phyloP scores from a whole-genome alignment of 2,329 filamentous ascomycete species.

The Neofusicoccum sp. region DNA sequence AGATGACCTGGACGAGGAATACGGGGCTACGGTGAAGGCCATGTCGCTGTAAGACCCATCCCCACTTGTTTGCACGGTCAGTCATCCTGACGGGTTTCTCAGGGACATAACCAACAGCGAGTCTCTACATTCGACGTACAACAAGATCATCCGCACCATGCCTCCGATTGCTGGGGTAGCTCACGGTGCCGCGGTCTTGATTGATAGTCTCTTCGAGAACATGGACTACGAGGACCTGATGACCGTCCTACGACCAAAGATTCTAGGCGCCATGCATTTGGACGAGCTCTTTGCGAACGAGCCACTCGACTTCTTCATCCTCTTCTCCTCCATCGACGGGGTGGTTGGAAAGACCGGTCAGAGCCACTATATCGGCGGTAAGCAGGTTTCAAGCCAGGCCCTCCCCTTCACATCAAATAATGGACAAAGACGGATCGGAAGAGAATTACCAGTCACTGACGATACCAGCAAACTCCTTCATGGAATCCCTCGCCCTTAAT shows the following conservation, averaged over 20 bases:
- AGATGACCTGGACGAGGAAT: conserved; percentile 20
- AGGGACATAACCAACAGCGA: conserved; percentile 21
- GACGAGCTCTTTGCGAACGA: conserved; percentile 24
- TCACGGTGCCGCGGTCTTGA: conserved; percentile 29
- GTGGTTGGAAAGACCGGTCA: conserved; percentile 28
- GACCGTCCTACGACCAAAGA: conserved; percentile 26
- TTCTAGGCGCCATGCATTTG: conserved; percentile 25
- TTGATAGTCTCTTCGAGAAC: conserved; percentile 25
- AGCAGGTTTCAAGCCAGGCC: too few species aligned
- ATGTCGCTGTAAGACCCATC: background rate
- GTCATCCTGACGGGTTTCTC: too few species aligned
- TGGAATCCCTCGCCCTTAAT: conserved; percentile 42
- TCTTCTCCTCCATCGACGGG: conserved; percentile 27
- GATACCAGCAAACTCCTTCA: conserved; percentile 36
- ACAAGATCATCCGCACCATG: conserved; percentile 9
- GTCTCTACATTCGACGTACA: conserved; percentile 1
- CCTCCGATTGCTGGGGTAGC: conserved; percentile 26
- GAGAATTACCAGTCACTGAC: too few species aligned
- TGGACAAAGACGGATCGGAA: too few species aligned
- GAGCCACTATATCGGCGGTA: conserved; percentile 26
- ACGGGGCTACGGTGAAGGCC: conserved; percentile 16
- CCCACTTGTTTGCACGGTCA: too few species aligned
- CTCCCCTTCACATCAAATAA: too few species aligned
- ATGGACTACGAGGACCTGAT: conserved; percentile 19
- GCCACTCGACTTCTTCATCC: conserved; percentile 30